phyloP scores from a whole-genome alignment of 345 rosid species.

The Corchorus olitorius region DNA sequence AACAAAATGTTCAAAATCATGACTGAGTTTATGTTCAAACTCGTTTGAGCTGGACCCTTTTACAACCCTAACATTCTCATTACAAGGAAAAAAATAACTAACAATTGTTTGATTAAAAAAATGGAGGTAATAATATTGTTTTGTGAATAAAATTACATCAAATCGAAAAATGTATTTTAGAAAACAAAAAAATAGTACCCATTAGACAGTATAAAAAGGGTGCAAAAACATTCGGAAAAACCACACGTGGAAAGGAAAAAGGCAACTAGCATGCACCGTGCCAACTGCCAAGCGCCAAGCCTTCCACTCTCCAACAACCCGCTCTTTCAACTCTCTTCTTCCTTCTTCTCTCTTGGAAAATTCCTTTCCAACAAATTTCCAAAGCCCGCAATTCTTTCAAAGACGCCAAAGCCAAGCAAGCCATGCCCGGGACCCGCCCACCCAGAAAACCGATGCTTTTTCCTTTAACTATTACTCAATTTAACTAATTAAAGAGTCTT shows the following conservation, averaged over 20 bases:
- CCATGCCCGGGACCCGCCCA: background rate
- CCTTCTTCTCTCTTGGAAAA: background rate
- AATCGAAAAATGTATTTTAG: too few species aligned
- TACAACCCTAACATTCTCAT: too few species aligned
- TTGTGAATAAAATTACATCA: too few species aligned
- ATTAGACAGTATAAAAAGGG: too few species aligned
- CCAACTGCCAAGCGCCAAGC: background rate
- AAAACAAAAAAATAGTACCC: too few species aligned
- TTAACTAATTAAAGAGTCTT: background rate
- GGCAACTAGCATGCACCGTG: background rate
- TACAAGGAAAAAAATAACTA: too few species aligned
- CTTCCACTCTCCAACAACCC: background rate
- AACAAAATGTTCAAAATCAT: too few species aligned
- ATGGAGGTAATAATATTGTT: too few species aligned
- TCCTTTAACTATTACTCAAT: background rate
- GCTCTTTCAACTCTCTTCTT: background rate
- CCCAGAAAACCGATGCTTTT: constrained; percentile 1
- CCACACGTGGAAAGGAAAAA: background rate
- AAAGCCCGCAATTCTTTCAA: background rate
- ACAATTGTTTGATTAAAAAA: too few species aligned
- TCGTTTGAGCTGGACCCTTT: too few species aligned
- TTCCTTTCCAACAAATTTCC: background rate
- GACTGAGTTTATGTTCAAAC: too few species aligned
- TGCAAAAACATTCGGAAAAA: background rate
- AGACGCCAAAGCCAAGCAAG: background rate